phyloP scores from a whole-genome alignment of 1,284 basidiomycete species.

The Anthracocystis panici-leucophaei region DNA sequence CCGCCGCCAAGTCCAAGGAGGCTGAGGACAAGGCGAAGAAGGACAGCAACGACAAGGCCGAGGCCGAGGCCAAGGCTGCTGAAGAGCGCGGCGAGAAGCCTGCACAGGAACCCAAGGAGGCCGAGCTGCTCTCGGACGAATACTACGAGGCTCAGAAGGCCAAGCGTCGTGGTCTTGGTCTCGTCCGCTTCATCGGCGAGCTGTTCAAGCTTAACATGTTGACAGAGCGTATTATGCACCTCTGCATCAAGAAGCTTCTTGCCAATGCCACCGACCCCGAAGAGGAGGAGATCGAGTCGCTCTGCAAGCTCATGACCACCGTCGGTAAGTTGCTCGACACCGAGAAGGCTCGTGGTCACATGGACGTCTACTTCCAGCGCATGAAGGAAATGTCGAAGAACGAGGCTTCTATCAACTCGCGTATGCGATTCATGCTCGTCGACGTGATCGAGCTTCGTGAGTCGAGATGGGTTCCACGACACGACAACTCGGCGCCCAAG shows the following conservation, averaged over 20 bases:
- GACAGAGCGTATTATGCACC: conserved; percentile 93
- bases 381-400: conserved; percentile 83
- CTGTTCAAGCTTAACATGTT: conserved; percentile 96
- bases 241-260: conserved; percentile 93
- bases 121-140: conserved; percentile 83
- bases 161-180: conserved; percentile 94
- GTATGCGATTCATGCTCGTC: conserved; percentile 96
- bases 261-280: conserved; percentile 92
- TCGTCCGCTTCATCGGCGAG: conserved; percentile 97
- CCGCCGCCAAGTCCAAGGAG: conserved; percentile 74
- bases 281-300: conserved; percentile 96
- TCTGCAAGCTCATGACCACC: conserved; percentile 91
- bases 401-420: conserved; percentile 80
- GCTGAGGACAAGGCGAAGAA: conserved; percentile 74
- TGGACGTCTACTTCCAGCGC: conserved; percentile 92
- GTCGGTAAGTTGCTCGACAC: conserved; percentile 84
- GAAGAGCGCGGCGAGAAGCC: conserved; percentile 68
- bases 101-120: conserved; percentile 69
- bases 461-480: conserved; percentile 83
- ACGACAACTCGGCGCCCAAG: conserved; percentile 81
- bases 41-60: conserved; percentile 72
- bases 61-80: conserved; percentile 75
- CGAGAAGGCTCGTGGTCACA: conserved; percentile 81
- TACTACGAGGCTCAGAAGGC: conserved; percentile 97
- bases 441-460: conserved; percentile 89